phyloP scores from a whole-genome alignment of 768 basidiomycete genomes.

The Butyriboletus loyo region DNA sequence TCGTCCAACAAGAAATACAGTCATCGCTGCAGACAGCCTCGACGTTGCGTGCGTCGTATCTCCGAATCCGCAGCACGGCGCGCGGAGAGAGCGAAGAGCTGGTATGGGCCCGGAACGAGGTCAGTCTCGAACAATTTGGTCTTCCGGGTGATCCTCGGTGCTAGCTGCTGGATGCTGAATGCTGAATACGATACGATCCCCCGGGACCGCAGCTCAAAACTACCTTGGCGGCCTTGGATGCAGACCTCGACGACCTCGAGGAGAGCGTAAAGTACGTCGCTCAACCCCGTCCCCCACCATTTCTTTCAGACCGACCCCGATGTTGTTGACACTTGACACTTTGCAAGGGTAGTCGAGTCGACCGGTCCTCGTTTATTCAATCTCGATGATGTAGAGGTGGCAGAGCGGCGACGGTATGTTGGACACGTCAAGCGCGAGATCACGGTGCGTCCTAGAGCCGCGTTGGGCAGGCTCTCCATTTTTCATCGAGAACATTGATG shows the following conservation, averaged over 20 bases:
- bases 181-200: too few species aligned
- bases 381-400: conserved; percentile 74
- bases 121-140: conserved; percentile 23
- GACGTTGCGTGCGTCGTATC: conserved; percentile 70
- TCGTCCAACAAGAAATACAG: conserved; percentile 81
- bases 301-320: neutral
- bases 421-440: conserved; percentile 71
- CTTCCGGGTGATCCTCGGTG: neutral
- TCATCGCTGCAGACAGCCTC: conserved; percentile 66
- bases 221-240: conserved; percentile 73
- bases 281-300: neutral
- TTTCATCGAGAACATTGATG: conserved; percentile 11
- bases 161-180: neutral
- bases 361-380: conserved; percentile 84
- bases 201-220: conserved; percentile 56
- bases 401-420: conserved; percentile 73
- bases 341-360: conserved; percentile 75
- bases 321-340: conserved; percentile 4
- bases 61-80: conserved; percentile 75
- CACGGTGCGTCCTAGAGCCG: conserved; percentile 52
- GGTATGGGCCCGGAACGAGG: conserved; percentile 76
- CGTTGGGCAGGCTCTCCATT: conserved; percentile 1
- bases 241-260: conserved; percentile 90
- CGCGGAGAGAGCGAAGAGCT: conserved; percentile 76
- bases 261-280: conserved; percentile 78